Conservation (phyloP, 768 basidiomycete species). For the Collybia sordida region DNA sequence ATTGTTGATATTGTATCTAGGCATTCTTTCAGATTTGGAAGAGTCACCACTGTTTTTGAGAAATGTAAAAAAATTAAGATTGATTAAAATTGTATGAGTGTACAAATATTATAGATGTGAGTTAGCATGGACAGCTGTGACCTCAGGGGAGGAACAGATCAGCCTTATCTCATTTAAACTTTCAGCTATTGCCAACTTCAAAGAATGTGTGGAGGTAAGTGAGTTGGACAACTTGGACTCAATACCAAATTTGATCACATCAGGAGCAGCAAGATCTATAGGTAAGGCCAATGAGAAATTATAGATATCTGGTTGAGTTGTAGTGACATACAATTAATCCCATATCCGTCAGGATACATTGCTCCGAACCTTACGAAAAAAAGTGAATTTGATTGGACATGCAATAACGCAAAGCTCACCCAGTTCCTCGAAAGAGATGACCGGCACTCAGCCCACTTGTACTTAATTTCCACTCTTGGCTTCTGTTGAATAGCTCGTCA, state of each 20-base stretch:
- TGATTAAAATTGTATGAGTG: background rate
- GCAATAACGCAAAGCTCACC: conserved; percentile 38
- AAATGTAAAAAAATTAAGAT: too few relatives aligned
- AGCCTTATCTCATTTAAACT: conserved; percentile 70
- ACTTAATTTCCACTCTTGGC: conserved; percentile 84
- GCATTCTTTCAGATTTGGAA: too few relatives aligned
- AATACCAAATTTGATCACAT: conserved; percentile 87
- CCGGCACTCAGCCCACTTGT: conserved; percentile 91
- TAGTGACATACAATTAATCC: conserved; percentile 78
- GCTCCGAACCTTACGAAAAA: conserved; percentile 66
- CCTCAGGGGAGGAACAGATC: conserved; percentile 40
- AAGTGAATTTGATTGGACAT: background rate
- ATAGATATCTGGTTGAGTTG: background rate
- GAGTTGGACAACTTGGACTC: conserved; percentile 80
- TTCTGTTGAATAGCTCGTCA: conserved; percentile 71
- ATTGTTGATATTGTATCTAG: background rate
- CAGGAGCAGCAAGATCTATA: conserved; percentile 77
- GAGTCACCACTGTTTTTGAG: too few relatives aligned
- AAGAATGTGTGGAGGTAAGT: conserved; percentile 66
- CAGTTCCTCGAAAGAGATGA: conserved; percentile 84
- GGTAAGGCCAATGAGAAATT: background rate
- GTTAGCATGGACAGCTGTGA: conserved; percentile 15
- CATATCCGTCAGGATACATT: conserved; percentile 83
- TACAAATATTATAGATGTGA: conserved; percentile 30
- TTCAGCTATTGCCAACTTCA: conserved; percentile 60